Base-by-base conservation (phyloP, 371 early-diverging fungal genomes). In the Mortierella sp. region DNA sequence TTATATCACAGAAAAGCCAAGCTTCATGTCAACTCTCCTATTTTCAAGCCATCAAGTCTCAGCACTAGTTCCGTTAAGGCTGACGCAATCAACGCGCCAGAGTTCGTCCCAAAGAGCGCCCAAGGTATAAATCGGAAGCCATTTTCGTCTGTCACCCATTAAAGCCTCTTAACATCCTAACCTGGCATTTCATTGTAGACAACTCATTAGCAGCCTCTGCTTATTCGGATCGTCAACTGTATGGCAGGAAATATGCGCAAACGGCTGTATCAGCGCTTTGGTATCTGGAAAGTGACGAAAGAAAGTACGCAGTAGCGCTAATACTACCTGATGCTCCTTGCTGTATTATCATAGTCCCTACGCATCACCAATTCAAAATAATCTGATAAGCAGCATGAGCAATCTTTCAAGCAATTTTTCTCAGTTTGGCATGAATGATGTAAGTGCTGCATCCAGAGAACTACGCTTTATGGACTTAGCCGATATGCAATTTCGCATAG, bases 11-110 rank as follows among this genome's bases (percentile, higher is more conserved):
- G 80, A 60, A 90, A 88, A 72, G 83, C 85, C 40, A 89, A 87
- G 73, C 80, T 91, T 66, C 91, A 91, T 38, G 88, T 89, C 50
- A 89, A 89, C 70, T 89, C 91, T 22, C 88, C 92, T 41, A 86
- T 89, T 8, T 89, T 89, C 68, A 90, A 87, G 57, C 88, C 89
- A 8, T 74, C 88, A 4, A 84, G 71, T 58, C 76, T 81, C 36
- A 72, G 77, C 48, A 86, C 90, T 24, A 72, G 81, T 16, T 84
- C 86, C 11, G 88, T 89, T 19, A 86, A 90, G 60, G 86, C 88
- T 33, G 92, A 88, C 33, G 85, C 87, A 60, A 83, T 91, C 50
- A 86, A 89, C 76, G 92, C 92, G 3, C 90, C 92, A 28, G 88
- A 91, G 22, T 92, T 92, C 74, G 86, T 91, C 32, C 92, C 93